Evolutionary conservation across 768 basidiomycete species (phyloP), one percentile per base, ranked within the genome.

Genomic region (Pisolithus microcarpus): DNA sequence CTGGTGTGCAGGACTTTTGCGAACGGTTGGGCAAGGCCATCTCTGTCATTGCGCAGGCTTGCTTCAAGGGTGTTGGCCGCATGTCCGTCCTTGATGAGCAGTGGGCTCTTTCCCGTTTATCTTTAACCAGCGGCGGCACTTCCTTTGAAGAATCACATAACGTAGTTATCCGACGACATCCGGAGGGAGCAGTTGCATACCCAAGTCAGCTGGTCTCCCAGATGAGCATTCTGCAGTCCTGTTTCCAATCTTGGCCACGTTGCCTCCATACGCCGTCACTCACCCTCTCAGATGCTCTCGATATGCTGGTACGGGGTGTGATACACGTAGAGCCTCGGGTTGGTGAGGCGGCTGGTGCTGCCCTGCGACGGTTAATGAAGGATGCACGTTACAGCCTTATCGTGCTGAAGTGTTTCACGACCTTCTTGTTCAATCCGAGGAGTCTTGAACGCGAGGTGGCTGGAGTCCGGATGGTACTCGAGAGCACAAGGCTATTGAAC

Each of bases 31-130:
- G 80, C 13, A 68, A 76, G 0, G 74, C 78, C 1, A 68, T 91
- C 2, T 77, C 75, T 11, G 67, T 69, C 38, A 75, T 93, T 42
- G 78, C 84, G 0, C 69, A 69, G 4, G 57, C 78, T 7, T 89
- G 83, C 59, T 77, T 78, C 59, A 79, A 81, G 50, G 64, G 75
- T 4, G 79, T 90, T 7, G 87, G 87, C 1, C 69, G 74, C 36
- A 87, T 94, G 83, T 82, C 84, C 15, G 72, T 94, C 28, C 84
- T 91, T 50, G 92, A 96, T 52, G 87, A 93, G 7, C 85, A 90
- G 57, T 91, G 85, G 84, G 76, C 80, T 0, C 72, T 77, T 47
- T 73, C 79, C 18, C 80, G 82, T 43, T 66, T 83, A 45, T 58
- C 62, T 37, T 42, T 51, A 2, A 51, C 58, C 18, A 49, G 58